Evolutionary conservation across 768 basidiomycete species (phyloP), one percentile per base, ranked within the genome.

Genomic region (Suillus paluster): DNA sequence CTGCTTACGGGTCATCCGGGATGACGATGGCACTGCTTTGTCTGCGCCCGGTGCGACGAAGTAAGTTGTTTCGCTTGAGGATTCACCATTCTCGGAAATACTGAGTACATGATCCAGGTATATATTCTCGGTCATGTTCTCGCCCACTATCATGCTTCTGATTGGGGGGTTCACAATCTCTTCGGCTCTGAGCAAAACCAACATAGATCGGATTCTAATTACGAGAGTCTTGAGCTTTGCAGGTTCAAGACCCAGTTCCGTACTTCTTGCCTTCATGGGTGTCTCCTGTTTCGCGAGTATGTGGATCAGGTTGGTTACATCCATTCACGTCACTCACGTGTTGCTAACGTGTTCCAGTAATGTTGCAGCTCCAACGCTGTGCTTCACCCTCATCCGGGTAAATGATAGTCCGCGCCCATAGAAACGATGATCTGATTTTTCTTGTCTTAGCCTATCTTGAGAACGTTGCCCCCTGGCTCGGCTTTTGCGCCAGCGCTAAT

Each of bases 131-230:
- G 83, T 87, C 54, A 99, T 99, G 95, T 98, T 99, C 77, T 92
- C 92, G 0, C 94, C 95, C 0, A 99, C 96, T 0, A 97, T 99
- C 75, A 97, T 98, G 94, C 91, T 99, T 39, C 88, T 99, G 55
- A 94, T 97, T 66, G 95, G 95, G 11, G 97, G 97, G 34, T 97
- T 99, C 82, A 99, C 97, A 10, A 97, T 99, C 65, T 95, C 97
- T 0, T 95, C 96, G 11, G 97, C 96, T 0, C 79, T 99, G 25
- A 92, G 91, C 78, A 99, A 98, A 80, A 96, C 96, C 6, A 91
- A 91, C 65, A 94, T 99, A 63, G 97, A 99, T 77, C 86, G 90
- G 25, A 86, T 98, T 60, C 74, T 98, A 53, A 95, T 99, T 64
- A 96, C 95, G 4, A 86, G 92, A 33, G 88, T 99, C 45, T 84